These are phyloP conservation scores for Metarhizium humberi DNA, from an alignment of 2,329 filamentous ascomycete species.

Conservation along the genomic window DNA sequence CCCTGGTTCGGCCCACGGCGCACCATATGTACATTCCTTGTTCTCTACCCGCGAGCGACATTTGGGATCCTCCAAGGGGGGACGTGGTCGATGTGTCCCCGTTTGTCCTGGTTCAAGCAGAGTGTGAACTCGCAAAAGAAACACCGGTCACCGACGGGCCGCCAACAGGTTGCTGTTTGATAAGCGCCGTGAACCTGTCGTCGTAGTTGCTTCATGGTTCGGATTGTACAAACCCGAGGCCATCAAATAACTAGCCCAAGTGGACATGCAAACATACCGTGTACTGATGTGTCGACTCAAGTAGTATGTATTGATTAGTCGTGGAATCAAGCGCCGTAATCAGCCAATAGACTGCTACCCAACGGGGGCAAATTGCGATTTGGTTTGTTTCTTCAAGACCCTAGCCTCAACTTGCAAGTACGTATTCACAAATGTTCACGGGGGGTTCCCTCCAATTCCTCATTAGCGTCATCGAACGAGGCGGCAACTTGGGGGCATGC, in stretches of 20 bases:
- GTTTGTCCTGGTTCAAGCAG: background rate
- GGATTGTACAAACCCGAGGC: background rate
- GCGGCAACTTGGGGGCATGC: background rate
- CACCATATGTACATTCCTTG: no score
- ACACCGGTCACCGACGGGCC: background rate
- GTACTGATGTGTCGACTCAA: no score
- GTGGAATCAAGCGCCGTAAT: no score
- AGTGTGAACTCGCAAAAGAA: background rate
- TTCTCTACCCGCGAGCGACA: background rate
- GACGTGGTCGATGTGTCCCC: background rate
- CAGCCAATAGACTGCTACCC: background rate
- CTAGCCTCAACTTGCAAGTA: no score
- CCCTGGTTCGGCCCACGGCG: no score
- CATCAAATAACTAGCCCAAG: background rate
- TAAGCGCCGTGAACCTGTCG: background rate
- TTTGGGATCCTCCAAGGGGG: no score
- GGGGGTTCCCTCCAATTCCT: background rate
- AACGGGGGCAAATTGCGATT: background rate
- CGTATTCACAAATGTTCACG: background rate
- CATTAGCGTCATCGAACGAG: background rate
- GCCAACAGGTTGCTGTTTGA: background rate
- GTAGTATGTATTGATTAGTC: no score
- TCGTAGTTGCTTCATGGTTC: background rate
- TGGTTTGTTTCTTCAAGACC: background rate
- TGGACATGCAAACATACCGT: background rate